Percentiles rank a stretch among this genome's conserved stretches.
phyloP scores from a whole-genome alignment of 768 basidiomycete genomes.

The Calocybe indica region DNA sequence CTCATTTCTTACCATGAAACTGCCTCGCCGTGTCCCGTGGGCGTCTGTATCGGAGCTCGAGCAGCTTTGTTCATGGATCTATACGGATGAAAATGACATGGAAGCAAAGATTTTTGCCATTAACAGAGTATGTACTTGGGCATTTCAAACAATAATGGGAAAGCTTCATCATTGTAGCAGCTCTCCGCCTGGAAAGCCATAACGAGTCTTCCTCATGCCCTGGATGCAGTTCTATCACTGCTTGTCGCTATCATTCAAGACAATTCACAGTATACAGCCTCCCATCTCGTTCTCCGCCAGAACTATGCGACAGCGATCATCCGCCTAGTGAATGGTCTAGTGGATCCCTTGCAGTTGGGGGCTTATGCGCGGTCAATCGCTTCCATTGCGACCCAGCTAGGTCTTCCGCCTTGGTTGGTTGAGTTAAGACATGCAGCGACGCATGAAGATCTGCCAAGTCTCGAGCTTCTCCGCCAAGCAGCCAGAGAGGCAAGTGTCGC shows the following conservation, averaged over 20 bases:
- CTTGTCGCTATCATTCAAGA: conserved; percentile 60
- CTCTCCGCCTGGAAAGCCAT: conserved; percentile 76
- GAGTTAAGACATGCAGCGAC: conserved; percentile 93
- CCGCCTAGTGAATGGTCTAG: conserved; percentile 89
- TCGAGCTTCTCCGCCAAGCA: conserved; percentile 74
- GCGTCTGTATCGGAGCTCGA: conserved; percentile 62
- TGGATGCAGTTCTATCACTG: conserved; percentile 66
- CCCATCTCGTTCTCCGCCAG: conserved; percentile 57
- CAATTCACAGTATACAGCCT: conserved; percentile 14
- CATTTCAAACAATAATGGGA: conserved; percentile 2
- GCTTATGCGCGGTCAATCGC: conserved; percentile 88
- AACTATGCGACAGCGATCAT: conserved; percentile 78
- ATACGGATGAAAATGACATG: conserved; percentile 52
- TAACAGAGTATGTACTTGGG: conserved; percentile 46
- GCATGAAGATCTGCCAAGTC: conserved; percentile 88
- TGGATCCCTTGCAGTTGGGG: conserved; percentile 89
- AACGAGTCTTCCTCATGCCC: conserved; percentile 72
- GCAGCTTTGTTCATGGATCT: conserved; percentile 73
- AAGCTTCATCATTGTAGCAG: conserved; percentile 28
- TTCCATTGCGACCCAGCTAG: conserved; percentile 80
- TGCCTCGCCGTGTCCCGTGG: conserved; percentile 84
- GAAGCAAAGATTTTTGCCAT: conserved; percentile 54
- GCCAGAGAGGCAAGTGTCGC: conserved; percentile 51
- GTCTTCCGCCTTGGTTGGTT: conserved; percentile 84
- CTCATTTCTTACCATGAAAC: conserved; percentile 38